Base-by-base conservation (phyloP, 495 filamentous ascomycete genomes). In the Articulospora tetracladia region DNA sequence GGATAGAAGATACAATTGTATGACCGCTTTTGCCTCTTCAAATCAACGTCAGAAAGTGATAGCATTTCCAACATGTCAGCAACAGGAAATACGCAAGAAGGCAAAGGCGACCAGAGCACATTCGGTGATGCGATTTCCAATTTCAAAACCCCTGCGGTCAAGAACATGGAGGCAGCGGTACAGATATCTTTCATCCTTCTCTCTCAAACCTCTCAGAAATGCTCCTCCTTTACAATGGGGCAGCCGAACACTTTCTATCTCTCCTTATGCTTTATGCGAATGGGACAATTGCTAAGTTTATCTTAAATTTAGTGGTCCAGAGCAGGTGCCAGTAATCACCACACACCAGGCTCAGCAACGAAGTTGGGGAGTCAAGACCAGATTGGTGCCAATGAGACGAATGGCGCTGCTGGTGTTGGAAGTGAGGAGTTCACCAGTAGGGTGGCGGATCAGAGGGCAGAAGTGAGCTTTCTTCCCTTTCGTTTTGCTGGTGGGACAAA, bases 151-250 rank as follows among this genome's bases (percentile, higher is more conserved):
- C 8, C 36, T 17, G 55, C 19, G 4, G 55, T 49, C 25, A 2
- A 27, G 44, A 58, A 73, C 52, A 71, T 73, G 32, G 70, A 73
- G 46, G 60, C 64, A n/a, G 65, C 63, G 23, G n/a, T n/a, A n/a
- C n/a, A n/a, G n/a, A n/a, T n/a, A n/a, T n/a, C n/a, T n/a, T n/a
- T n/a, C n/a, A n/a, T n/a, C n/a, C n/a, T n/a, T n/a, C n/a, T n/a
- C n/a, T n/a, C n/a, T n/a, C n/a, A n/a, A n/a, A n/a, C n/a, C n/a
- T n/a, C n/a, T n/a, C n/a, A n/a, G n/a, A n/a, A n/a, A n/a, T n/a
- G n/a, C n/a, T n/a, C n/a, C n/a, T n/a, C n/a, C n/a, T n/a, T n/a
- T n/a, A n/a, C n/a, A n/a, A n/a, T n/a, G n/a, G n/a, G n/a, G n/a
- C n/a, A n/a, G n/a, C n/a, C n/a, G n/a, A n/a, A n/a, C n/a, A n/a